phyloP scores from a whole-genome alignment of 352 stramenopile genomes.

The Pythium diclinum region DNA sequence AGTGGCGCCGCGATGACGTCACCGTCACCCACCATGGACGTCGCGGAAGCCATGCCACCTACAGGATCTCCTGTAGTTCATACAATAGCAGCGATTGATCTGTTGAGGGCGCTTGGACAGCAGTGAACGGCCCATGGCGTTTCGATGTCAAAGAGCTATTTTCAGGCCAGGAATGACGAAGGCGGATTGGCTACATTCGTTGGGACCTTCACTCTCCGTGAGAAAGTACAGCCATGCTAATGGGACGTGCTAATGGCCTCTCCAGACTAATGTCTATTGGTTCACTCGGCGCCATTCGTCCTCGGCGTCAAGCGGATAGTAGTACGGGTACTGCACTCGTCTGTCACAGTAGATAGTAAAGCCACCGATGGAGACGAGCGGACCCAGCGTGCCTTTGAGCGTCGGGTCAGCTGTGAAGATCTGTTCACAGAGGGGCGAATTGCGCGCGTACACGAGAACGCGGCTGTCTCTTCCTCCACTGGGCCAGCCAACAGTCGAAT shows the following conservation, averaged over 20 bases:
- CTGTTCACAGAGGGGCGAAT: not conserved
- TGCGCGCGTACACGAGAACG: not conserved
- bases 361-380: not conserved
- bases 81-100: not conserved
- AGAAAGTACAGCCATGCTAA: not conserved
- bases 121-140: not conserved
- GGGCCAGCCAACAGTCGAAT: not conserved
- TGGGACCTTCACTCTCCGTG: not conserved
- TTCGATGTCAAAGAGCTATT: not conserved
- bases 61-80: not conserved
- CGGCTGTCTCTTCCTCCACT: not conserved
- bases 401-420: not conserved
- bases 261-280: not conserved
- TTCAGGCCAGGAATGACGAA: not conserved
- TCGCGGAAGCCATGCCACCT: not conserved
- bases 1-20: not conserved
- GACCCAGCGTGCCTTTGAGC: not conserved
- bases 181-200: too few species aligned
- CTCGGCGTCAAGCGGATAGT: constrained; percentile 7
- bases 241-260: too few species aligned
- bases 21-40: not conserved
- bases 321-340: not conserved
- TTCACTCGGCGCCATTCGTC: constrained; percentile 10
- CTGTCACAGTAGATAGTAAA: constrained; percentile 1
- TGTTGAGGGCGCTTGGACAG: not conserved